phyloP scores from a whole-genome alignment of 2,329 filamentous ascomycete genomes.

The Kalmusia sp. region DNA sequence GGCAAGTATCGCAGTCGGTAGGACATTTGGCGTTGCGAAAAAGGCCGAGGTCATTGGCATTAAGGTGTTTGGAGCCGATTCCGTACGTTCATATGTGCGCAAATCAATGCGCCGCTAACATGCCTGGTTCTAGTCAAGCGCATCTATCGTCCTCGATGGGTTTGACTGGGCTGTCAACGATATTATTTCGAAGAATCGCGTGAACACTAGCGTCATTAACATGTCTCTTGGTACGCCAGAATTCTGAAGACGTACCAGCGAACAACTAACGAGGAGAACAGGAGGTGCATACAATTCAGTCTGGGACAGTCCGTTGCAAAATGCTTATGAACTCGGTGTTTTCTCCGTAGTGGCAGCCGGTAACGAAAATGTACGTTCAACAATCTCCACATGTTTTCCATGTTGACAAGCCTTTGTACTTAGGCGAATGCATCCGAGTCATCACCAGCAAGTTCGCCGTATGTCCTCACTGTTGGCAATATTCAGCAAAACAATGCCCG shows the following conservation, averaged over 20 bases:
- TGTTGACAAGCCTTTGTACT: too few relatives aligned
- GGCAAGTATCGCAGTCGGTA: conserved; percentile 14
- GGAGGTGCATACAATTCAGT: too few relatives aligned
- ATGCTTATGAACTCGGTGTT: conserved; percentile 28
- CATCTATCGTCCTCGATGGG: conserved; percentile 14
- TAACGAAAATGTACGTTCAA: conserved; percentile 27
- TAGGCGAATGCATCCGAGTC: too few relatives aligned
- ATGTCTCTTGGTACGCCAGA: conserved; percentile 35
- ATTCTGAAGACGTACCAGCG: conserved; percentile 21
- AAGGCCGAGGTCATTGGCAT: neutral
- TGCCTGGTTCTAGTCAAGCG: conserved; percentile 26
- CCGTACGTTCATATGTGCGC: neutral
- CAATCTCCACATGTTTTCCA: too few relatives aligned
- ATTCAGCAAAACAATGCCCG: neutral
- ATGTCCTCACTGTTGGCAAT: neutral
- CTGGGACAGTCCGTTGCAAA: too few relatives aligned
- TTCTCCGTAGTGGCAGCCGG: conserved; percentile 40
- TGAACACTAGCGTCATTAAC: conserved; percentile 24
- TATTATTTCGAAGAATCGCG: conserved; percentile 7
- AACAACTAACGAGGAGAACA: too few relatives aligned
- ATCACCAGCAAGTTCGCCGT: neutral
- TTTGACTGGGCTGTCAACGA: conserved; percentile 26
- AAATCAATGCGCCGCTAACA: neutral
- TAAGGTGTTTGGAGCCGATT: neutral
- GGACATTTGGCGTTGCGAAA: conserved; percentile 19